These are phyloP conservation scores for Sporormia fimetaria DNA, from an alignment of 495 filamentous ascomycete genomes.

Conservation along the genomic window DNA sequence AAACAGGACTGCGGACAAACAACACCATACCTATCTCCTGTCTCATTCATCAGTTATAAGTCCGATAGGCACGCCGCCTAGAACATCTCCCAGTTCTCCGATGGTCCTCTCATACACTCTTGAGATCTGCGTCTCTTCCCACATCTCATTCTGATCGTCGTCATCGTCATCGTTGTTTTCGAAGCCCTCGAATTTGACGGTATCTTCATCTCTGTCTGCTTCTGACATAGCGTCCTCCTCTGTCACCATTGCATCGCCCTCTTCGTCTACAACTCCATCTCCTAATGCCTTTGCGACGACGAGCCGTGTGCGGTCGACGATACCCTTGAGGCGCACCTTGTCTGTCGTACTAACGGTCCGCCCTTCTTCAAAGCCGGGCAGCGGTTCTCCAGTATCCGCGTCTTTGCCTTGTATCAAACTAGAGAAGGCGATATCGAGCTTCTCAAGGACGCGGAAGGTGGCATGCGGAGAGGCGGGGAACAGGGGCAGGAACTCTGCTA, in stretches of 20 bases:
- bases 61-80: conserved; percentile 36
- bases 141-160: conserved; percentile 31
- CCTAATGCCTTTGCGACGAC: conserved; percentile 53
- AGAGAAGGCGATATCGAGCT: conserved; percentile 67
- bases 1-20: not conserved
- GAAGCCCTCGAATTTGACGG: conserved; percentile 6
- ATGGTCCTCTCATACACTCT: conserved; percentile 71
- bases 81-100: conserved; percentile 52
- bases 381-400: conserved; percentile 46
- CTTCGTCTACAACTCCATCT: conserved; percentile 27
- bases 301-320: conserved; percentile 60
- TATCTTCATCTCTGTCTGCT: conserved; percentile 4
- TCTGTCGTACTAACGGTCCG: conserved; percentile 47
- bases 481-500: conserved; percentile 50
- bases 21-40: not conserved
- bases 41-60: conserved; percentile 30
- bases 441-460: conserved; percentile 57
- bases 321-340: conserved; percentile 69
- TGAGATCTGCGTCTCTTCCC: conserved; percentile 39
- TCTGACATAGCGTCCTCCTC: conserved; percentile 25
- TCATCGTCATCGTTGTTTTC: conserved; percentile 24
- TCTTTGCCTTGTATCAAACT: conserved; percentile 58
- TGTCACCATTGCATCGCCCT: conserved; percentile 31
- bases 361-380: conserved; percentile 52
- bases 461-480: conserved; percentile 55